Conservation (phyloP, 176 grass and related monocot species). For the Ensete glaucum region DNA sequence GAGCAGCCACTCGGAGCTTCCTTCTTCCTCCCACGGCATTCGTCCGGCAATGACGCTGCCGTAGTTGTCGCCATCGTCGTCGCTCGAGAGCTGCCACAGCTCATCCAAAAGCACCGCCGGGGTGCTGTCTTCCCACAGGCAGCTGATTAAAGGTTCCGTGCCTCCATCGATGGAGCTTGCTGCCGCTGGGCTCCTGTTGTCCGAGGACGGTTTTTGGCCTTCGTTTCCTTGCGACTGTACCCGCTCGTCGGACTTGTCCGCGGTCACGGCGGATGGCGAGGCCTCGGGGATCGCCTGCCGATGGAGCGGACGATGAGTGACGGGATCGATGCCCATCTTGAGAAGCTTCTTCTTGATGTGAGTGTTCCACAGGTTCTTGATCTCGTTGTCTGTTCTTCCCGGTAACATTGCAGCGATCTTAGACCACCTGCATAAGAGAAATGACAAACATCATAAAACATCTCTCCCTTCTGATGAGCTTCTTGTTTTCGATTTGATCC, state of each 20-base stretch:
- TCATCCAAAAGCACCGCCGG: slow-evolving; percentile 1
- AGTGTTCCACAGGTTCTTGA: slow-evolving; percentile 28
- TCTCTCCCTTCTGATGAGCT: no score
- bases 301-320: slow-evolving; percentile 5
- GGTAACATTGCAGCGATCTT: slow-evolving; percentile 17
- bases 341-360: slow-evolving; percentile 26
- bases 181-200: neutral
- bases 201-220: neutral
- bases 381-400: slow-evolving; percentile 25
- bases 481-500: no score
- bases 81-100: neutral
- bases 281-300: neutral
- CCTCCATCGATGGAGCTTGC: neutral
- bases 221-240: neutral
- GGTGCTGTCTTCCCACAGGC: neutral
- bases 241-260: neutral
- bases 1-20: no score
- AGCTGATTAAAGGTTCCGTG: neutral
- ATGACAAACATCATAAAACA: neutral
- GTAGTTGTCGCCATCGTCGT: neutral
- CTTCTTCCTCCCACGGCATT: neutral
- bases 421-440: slow-evolving; percentile 16
- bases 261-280: neutral
- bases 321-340: slow-evolving; percentile 20
- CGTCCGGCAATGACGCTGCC: neutral